Evolutionary conservation across 2,329 filamentous ascomycete species (phyloP).

Genomic region (Pestalotiopsis sp.): DNA sequence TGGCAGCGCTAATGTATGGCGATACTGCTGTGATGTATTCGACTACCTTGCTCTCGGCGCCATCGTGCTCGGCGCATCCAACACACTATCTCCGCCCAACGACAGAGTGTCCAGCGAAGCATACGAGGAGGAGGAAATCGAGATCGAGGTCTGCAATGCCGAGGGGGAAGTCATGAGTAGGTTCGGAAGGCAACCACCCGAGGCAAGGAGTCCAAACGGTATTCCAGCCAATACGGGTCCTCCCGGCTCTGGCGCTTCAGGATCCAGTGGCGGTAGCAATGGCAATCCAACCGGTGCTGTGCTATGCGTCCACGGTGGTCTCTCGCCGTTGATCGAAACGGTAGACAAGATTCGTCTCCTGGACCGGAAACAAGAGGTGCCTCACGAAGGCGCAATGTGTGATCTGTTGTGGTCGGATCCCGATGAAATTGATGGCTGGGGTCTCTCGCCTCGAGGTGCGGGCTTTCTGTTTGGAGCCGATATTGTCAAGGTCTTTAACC

Average conservation of each 20-base stretch:
- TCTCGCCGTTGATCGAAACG: constrained; percentile 88
- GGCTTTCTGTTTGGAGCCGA: constrained; percentile 95
- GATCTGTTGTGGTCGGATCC: constrained; percentile 98
- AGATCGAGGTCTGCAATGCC: constrained; percentile 91
- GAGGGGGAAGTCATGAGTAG: constrained; percentile 77
- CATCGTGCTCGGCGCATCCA: constrained; percentile 84
- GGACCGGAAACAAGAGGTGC: constrained; percentile 96
- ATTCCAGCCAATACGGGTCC: constrained; percentile 64
- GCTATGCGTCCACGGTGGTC: constrained; percentile 91
- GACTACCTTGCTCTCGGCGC: constrained; percentile 93
- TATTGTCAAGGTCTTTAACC: constrained; percentile 95
- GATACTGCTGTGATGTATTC: constrained; percentile 98
- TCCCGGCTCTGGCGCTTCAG: constrained; percentile 78
- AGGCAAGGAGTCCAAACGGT: constrained; percentile 34
- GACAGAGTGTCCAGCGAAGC: constrained; percentile 48
- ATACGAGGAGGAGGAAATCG: constrained; percentile 70
- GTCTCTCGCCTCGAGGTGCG: constrained; percentile 87
- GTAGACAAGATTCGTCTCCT: constrained; percentile 95
- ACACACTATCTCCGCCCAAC: constrained; percentile 57
- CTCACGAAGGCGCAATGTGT: constrained; percentile 98
- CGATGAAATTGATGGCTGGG: constrained; percentile 98
- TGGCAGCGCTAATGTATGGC: constrained; percentile 98
- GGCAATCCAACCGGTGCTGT: constrained; percentile 80
- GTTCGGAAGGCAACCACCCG: constrained; percentile 55
- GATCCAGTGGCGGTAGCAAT: constrained; percentile 63